A percentile compares a stretch with the other conserved stretches of the same genome.
Evolutionary conservation across 78 protist genomes (phyloP).

Genomic region (Isochrysis galbana): DNA sequence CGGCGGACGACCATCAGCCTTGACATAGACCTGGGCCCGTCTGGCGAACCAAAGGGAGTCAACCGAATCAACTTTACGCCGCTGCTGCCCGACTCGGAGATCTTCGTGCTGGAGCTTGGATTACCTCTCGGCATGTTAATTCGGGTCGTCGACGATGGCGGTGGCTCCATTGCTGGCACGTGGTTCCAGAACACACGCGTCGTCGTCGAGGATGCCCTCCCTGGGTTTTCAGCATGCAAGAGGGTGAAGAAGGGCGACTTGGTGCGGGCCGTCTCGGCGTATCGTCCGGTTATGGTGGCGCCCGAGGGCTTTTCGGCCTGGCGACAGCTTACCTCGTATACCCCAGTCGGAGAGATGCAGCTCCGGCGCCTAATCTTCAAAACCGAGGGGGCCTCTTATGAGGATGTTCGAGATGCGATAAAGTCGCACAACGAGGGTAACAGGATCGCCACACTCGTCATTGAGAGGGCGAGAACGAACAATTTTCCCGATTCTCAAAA

Average conservation of each 20-base stretch:
- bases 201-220: neutral
- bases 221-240: neutral
- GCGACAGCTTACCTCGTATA: neutral
- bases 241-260: neutral
- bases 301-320: neutral
- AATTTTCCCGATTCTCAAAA: too few species aligned
- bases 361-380: neutral
- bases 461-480: conserved; percentile 16
- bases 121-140: neutral
- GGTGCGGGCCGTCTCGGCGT: neutral
- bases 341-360: neutral
- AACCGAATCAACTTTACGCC: neutral
- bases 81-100: neutral
- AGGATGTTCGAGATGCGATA: neutral
- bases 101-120: neutral
- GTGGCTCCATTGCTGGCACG: neutral
- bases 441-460: neutral
- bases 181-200: neutral
- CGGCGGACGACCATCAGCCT: neutral
- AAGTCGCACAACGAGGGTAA: neutral
- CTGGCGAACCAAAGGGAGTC: neutral
- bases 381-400: neutral
- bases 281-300: neutral
- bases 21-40: neutral
- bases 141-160: neutral